These are phyloP conservation scores for Fragilaria radians DNA, from an alignment of 108 stramenopile species.

Conservation along the genomic window DNA sequence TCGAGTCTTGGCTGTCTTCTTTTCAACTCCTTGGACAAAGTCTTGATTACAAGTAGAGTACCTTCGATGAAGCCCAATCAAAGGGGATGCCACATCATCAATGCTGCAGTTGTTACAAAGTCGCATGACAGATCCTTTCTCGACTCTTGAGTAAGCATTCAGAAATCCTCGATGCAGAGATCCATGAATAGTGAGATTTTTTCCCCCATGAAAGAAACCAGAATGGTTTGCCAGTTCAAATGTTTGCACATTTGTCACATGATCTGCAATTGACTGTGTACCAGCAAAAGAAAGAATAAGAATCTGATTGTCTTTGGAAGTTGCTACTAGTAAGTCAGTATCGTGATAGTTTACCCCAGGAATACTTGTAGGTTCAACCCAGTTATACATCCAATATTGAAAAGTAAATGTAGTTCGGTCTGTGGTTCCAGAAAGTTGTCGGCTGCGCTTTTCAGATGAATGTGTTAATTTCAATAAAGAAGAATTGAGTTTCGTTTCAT, in stretches of 20 bases:
- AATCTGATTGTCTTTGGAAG: constrained; percentile 9
- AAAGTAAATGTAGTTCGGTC: constrained; percentile 13
- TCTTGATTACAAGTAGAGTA: constrained; percentile 17
- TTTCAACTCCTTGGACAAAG: too few relatives aligned
- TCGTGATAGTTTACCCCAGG: constrained; percentile 43
- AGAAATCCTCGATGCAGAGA: constrained; percentile 46
- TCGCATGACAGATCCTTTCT: constrained; percentile 33
- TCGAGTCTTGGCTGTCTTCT: background rate
- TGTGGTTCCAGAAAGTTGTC: background rate
- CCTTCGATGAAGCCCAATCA: constrained; percentile 8
- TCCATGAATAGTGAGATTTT: constrained; percentile 17
- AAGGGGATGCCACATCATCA: background rate
- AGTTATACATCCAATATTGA: constrained; percentile 32
- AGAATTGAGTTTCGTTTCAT: background rate
- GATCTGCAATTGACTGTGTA: constrained; percentile 33
- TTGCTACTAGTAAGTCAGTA: constrained; percentile 40
- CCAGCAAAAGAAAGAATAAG: constrained; percentile 46
- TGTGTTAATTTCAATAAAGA: background rate
- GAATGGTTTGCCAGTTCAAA: constrained; percentile 47
- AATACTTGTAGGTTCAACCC: constrained; percentile 29
- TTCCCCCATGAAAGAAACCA: constrained; percentile 19
- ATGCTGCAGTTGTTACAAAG: constrained; percentile 8
- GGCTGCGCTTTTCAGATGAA: background rate
- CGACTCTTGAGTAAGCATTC: constrained; percentile 44
- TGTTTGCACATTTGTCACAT: constrained; percentile 47